Base-by-base conservation (phyloP, 1,284 basidiomycete genomes). In the Wolfiporia cocos region DNA sequence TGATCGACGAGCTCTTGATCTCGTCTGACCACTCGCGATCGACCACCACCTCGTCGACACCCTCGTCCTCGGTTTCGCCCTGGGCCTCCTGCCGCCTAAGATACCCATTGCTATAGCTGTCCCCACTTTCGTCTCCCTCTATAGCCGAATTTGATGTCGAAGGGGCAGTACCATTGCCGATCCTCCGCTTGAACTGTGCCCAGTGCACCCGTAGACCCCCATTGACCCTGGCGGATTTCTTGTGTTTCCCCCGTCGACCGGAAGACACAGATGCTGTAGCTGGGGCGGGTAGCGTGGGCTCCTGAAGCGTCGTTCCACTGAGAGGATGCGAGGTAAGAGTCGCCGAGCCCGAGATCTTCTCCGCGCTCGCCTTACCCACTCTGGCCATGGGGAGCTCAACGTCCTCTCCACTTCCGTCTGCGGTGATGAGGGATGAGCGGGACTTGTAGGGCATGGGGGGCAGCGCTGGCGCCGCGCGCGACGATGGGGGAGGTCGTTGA, bases 21-120 rank as follows among this genome's bases (percentile, higher is more conserved):
- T 78, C 74, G 47, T 78, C 74, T 4, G 69, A 65, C 82, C 81
- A 86, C 28, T 69, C 62, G 35, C 81, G 72, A 59, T 86, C 83
- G 14, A 86, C 81, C n/a, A 86, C 74, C 14, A 85, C 74, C 61
- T 81, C 73, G 57, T 87, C 73, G 2, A 86, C 75, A 23, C 54
- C 57, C n/a, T 62, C 62, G 26, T 64, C 60, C 37, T 68, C 59
- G 22, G 58, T 62, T 10, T 48, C 61, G 46, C 53, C 64, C 22
- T 56, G 53, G 22, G 54, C 61, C 20, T 56, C 63, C 2, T 39
- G 41, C 2, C 46, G 44, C 15, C 47, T 54, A 19, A 51, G 52
- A 10, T 47, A 49, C 35, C 51, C 53, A 18, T 56, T 64, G 42
- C 56, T 68, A 31, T 37, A 41, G 49, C 64, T 64, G 41, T 70